Evolutionary conservation across 2,329 filamentous ascomycete species (phyloP).

Genomic region (Pseudocercospora musae): DNA sequence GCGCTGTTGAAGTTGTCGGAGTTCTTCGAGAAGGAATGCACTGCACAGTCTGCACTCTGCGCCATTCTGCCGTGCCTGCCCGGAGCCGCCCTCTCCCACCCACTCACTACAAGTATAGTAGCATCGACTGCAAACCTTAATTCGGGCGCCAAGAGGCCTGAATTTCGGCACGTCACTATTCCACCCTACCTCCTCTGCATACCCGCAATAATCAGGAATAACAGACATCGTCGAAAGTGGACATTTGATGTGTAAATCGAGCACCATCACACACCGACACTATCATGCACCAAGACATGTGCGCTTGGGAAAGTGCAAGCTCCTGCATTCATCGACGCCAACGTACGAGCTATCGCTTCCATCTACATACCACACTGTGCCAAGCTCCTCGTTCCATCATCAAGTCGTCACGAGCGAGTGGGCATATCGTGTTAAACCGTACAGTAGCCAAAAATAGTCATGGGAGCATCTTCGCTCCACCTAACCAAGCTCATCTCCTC

Average conservation of each 20-base stretch:
- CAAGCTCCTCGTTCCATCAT: background rate
- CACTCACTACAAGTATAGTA: background rate
- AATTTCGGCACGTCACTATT: background rate
- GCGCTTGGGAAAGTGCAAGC: background rate
- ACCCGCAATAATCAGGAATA: too few relatives aligned
- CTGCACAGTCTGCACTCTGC: too few relatives aligned
- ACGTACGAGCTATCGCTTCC: background rate
- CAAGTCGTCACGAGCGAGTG: conserved; percentile 12
- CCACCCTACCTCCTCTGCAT: too few relatives aligned
- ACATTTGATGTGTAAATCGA: too few relatives aligned
- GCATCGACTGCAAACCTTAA: background rate
- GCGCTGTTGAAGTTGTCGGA: too few relatives aligned
- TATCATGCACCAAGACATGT: background rate
- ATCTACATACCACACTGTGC: conserved; percentile 1
- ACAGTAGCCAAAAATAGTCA: conserved; percentile 4
- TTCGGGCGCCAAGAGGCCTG: background rate
- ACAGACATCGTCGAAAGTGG: too few relatives aligned
- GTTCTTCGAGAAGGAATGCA: background rate
- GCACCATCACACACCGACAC: background rate
- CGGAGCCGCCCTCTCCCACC: background rate
- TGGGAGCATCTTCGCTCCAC: background rate
- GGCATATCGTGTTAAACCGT: conserved; percentile 27
- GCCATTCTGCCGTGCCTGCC: too few relatives aligned
- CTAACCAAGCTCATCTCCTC: conserved; percentile 25
- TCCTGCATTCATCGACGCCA: background rate